Evolutionary conservation across 257 asterid species (phyloP), one percentile per base, ranked within the genome.

Genomic region (Ligustrum vulgare): DNA sequence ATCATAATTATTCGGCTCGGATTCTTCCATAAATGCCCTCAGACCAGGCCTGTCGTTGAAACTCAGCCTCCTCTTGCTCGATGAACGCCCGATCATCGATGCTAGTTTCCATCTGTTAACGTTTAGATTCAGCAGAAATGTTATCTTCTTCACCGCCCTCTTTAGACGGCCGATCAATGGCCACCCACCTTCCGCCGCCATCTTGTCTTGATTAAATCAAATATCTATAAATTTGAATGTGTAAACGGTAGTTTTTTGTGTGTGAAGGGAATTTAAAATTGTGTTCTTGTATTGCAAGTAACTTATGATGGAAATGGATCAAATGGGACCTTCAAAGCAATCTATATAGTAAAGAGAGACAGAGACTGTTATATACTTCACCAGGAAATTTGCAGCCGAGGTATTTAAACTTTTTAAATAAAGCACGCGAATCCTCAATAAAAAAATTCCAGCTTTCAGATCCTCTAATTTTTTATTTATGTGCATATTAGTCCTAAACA

Each of bases 71-170:
- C 86, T 71, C 75, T 79, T 87, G 37, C 88, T 72, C 0, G 89
- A 77, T 2, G 93, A 79, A 15, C 84, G 43, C 9, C 93, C 90
- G 51, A 92, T 77, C 18, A 88, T 32, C 39, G 94, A 74, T 9
- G 87, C 93, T 13, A 92, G 77, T 64, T 83, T 91, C 91, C 87
- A 94, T 78, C 77, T 78, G 18, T 86, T 87, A 0, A 85, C 12
- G 73, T 83, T 87, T 82, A 89, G 82, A 35, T 86, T 81, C 31
- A 92, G 75, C 36, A 94, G 75, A 64, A 92, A 78, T 12, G 70
- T 91, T 22, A 94, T 88, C 85, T 94, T 94, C 75, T 82, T 94
- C 82, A 94, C 97, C 3, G 96, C 96, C 75, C 83, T 87, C 72
- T 77, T 91, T 9, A 94, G 82, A 68, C 91, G 84, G 67, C 88